Percentiles rank a stretch among this genome's conserved stretches.
Conservation (phyloP, 2,329 filamentous ascomycete species). For the Phaeosphaeria sp. region DNA sequence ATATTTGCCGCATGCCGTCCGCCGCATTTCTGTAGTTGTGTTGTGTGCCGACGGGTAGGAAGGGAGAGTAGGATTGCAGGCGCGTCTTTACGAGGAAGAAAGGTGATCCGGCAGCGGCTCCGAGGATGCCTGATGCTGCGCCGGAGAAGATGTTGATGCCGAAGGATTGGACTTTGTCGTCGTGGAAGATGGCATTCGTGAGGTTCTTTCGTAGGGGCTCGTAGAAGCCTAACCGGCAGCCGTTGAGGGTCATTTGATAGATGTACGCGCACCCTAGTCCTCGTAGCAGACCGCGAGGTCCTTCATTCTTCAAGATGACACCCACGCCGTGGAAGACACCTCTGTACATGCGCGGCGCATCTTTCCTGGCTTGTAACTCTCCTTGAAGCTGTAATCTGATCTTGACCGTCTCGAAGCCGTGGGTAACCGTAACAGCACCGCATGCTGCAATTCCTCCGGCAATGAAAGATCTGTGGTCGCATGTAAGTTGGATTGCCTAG, state of each 20-base stretch:
- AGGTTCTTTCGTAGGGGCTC: slow-evolving; percentile 83
- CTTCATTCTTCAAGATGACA: slow-evolving; percentile 91
- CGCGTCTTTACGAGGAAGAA: slow-evolving; percentile 99
- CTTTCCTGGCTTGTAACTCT: slow-evolving; percentile 85
- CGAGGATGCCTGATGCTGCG: slow-evolving; percentile 85
- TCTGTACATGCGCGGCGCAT: slow-evolving; percentile 86
- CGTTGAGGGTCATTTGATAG: slow-evolving; percentile 96
- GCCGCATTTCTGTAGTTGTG: slow-evolving; percentile 86
- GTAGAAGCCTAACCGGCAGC: slow-evolving; percentile 96
- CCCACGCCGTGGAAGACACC: slow-evolving; percentile 90
- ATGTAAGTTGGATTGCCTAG: not conserved
- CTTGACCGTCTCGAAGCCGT: slow-evolving; percentile 99
- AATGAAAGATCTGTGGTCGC: slow-evolving; percentile 75
- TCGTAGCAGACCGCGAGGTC: slow-evolving; percentile 81
- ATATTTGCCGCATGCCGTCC: slow-evolving; percentile 84
- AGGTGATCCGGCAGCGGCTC: slow-evolving; percentile 89
- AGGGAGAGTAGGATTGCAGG: slow-evolving; percentile 90
- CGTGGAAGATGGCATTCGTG: slow-evolving; percentile 72
- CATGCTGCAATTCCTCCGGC: slow-evolving; percentile 96
- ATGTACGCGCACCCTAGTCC: slow-evolving; percentile 93
- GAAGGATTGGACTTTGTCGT: slow-evolving; percentile 79
- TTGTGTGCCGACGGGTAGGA: slow-evolving; percentile 94
- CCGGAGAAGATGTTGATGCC: slow-evolving; percentile 94
- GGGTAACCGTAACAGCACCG: slow-evolving; percentile 95
- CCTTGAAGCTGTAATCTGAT: slow-evolving; percentile 97